phyloP scores from a whole-genome alignment of 192 early-diverging fungal species.

The Phycomyces nitens region DNA sequence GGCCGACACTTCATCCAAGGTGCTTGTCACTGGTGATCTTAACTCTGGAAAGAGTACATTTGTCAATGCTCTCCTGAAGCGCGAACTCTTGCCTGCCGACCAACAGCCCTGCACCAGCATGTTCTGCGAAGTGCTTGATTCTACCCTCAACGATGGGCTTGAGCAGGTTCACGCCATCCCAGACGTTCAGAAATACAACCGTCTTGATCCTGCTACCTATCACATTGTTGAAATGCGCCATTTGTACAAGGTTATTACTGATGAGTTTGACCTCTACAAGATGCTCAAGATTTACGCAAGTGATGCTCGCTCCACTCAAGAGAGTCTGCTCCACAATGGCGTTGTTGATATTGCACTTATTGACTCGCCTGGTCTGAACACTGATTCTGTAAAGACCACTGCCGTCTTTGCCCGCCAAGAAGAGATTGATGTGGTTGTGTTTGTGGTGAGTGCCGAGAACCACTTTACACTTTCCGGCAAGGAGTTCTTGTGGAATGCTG shows the following conservation, averaged over 20 bases:
- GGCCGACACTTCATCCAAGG: slow-evolving; percentile 86
- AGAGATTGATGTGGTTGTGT: slow-evolving; percentile 98
- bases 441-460: slow-evolving; percentile 98
- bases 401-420: slow-evolving; percentile 96
- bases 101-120: slow-evolving; percentile 97
- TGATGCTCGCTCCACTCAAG: slow-evolving; percentile 59
- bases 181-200: slow-evolving; percentile 65
- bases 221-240: slow-evolving; percentile 63
- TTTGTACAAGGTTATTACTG: slow-evolving; percentile 79
- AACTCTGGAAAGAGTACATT: slow-evolving; percentile 98
- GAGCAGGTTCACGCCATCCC: slow-evolving; percentile 93
- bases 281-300: slow-evolving; percentile 92
- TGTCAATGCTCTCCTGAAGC: slow-evolving; percentile 91
- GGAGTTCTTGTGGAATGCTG: slow-evolving; percentile 94
- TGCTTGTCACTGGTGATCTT: slow-evolving; percentile 95
- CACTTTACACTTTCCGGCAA: slow-evolving; percentile 98
- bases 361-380: slow-evolving; percentile 97
- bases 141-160: slow-evolving; percentile 79
- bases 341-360: slow-evolving; percentile 95
- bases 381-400: slow-evolving; percentile 96
- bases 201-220: slow-evolving; percentile 68
- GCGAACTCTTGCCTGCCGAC: slow-evolving; percentile 88
- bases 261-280: slow-evolving; percentile 80
- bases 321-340: slow-evolving; percentile 90
- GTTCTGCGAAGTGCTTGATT: slow-evolving; percentile 95